phyloP scores from a whole-genome alignment of 805 yeast genomes.

The Ogataea saltuana region DNA sequence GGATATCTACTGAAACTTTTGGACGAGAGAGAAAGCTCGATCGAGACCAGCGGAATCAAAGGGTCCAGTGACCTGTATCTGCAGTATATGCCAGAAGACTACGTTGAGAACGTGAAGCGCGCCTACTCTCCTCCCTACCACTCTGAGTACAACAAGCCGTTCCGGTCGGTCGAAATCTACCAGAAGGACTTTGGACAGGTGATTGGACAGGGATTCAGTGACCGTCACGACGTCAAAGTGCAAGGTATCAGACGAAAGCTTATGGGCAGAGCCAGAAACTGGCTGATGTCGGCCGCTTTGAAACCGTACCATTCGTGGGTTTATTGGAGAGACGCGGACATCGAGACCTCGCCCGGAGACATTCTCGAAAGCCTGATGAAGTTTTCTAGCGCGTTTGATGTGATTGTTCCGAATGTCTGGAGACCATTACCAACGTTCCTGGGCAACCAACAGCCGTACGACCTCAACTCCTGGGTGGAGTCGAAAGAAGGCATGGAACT shows the following conservation, averaged over 20 bases:
- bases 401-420: slow-evolving; percentile 91
- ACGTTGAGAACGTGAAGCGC: slow-evolving; percentile 53
- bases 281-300: slow-evolving; percentile 73
- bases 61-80: slow-evolving; percentile 66
- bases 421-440: slow-evolving; percentile 92
- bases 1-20: slow-evolving; percentile 59
- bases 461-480: slow-evolving; percentile 95
- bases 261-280: slow-evolving; percentile 86
- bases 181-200: slow-evolving; percentile 82
- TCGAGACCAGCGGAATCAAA: slow-evolving; percentile 37
- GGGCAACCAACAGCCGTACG: slow-evolving; percentile 92
- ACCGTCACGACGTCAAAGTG: slow-evolving; percentile 80
- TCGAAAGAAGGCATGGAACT: slow-evolving; percentile 70
- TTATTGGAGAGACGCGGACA: slow-evolving; percentile 87
- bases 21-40: slow-evolving; percentile 42
- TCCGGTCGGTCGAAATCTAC: slow-evolving; percentile 76
- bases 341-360: slow-evolving; percentile 78
- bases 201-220: slow-evolving; percentile 83
- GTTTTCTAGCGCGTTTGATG: slow-evolving; percentile 57
- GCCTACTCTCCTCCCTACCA: slow-evolving; percentile 72
- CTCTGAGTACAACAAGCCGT: slow-evolving; percentile 61
- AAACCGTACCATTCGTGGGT: slow-evolving; percentile 90
- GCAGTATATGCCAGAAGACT: slow-evolving; percentile 64
- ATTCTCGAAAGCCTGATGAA: slow-evolving; percentile 75
- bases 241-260: slow-evolving; percentile 82